Evolutionary conservation across 306 rosid species (phyloP), one percentile per base, ranked within the genome.

Genomic region (Geum urbanum): DNA sequence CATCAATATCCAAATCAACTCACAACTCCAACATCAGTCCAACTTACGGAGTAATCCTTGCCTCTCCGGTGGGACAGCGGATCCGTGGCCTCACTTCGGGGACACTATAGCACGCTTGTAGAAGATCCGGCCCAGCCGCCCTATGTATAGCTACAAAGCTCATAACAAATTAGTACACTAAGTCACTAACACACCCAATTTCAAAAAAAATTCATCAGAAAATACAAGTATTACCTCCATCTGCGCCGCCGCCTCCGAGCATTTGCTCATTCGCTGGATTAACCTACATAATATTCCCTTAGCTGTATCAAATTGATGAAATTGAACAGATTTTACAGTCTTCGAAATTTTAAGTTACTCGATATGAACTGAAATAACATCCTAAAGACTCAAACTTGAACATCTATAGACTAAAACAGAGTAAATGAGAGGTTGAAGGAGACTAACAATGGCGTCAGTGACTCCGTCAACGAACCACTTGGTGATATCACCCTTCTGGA

Each of bases 191-290:
- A 7, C 2, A 6, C 7, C 14, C 54, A 19, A 14, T 20, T 40
- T 40, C 5, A 0, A 41, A 68, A 67, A 6, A 53, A 20, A 40
- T 9, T 15, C 40, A 66, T 49, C 12, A 27, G 24, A 24, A 24
- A 24, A 24, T 24, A 24, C 27, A 24, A 24, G 37, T 32, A 32
- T 22, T 80, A 92, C 98, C 98, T 87, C 98, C 98, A 76, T 94
- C 96, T 7, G 94, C 98, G 20, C 94, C 96, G 9, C 89, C 97
- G 72, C 96, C 96, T 78, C 98, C 98, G 56, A 90, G 94, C 98
- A 92, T 92, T 78, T 77, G 79, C 80, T 90, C 89, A 56, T 92
- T 92, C 16, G 97, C 98, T 7, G 98, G 94, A 86, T 90, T 92
- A 18, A 92, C 97, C 98, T 92, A 74, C 32, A 19, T 20, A 49